Percentiles rank a stretch among this genome's conserved stretches.
These are phyloP conservation scores for Pythium insidiosum DNA, from an alignment of 352 stramenopile genomes.

Conservation along the genomic window DNA sequence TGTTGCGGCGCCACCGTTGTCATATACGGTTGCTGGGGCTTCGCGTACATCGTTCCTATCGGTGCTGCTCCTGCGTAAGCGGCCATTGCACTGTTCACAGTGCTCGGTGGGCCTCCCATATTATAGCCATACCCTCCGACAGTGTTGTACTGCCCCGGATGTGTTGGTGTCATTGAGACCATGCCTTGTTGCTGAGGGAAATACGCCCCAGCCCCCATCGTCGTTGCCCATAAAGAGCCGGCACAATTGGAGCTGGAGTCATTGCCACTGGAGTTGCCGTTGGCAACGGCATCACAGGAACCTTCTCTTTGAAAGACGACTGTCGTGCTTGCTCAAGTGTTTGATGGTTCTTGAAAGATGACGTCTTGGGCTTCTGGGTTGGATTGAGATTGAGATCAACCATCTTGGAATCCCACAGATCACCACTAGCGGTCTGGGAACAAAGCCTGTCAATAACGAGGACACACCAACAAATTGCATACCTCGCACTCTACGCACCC, in stretches of 20 bases:
- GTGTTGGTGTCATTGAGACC: too few relatives aligned
- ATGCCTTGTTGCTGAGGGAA: slow-evolving; percentile 7
- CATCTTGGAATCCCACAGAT: slow-evolving; percentile 69
- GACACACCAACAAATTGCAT: not conserved
- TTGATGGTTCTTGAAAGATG: slow-evolving; percentile 43
- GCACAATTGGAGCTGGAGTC: not conserved
- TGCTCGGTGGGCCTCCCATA: too few relatives aligned
- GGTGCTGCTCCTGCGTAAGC: too few relatives aligned
- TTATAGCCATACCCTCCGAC: too few relatives aligned
- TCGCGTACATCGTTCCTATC: too few relatives aligned
- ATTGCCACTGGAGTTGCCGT: slow-evolving; percentile 10
- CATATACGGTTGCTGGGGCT: slow-evolving; percentile 17
- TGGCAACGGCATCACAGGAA: slow-evolving; percentile 41
- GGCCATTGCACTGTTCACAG: too few relatives aligned
- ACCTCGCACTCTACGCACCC: slow-evolving; percentile 7
- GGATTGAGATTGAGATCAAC: slow-evolving; percentile 70
- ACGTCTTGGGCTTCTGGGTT: slow-evolving; percentile 25
- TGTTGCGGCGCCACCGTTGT: slow-evolving; percentile 4
- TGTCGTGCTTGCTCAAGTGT: slow-evolving; percentile 67
- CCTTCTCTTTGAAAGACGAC: slow-evolving; percentile 34
- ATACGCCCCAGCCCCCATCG: slow-evolving; percentile 7
- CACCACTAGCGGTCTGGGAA: slow-evolving; percentile 27
- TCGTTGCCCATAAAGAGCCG: too few relatives aligned
- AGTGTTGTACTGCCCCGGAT: too few relatives aligned
- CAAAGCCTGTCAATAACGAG: not conserved